Conservation (phyloP, 192 early-diverging fungal species). For the Umbelopsis vinacea region DNA sequence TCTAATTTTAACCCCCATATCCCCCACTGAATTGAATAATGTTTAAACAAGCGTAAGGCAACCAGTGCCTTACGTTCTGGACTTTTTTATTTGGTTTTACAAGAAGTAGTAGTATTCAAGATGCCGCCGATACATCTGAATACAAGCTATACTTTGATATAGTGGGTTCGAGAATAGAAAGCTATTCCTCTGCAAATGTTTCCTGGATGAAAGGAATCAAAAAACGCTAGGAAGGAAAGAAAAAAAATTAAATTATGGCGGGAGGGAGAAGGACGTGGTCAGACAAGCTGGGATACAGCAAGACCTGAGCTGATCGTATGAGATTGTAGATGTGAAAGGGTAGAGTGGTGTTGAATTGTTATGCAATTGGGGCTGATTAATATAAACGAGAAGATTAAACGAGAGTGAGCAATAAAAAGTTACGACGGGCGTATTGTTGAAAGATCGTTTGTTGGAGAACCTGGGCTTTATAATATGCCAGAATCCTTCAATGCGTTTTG, state of each 20-base stretch:
- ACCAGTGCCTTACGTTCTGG: conserved; percentile 4
- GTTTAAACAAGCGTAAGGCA: not conserved
- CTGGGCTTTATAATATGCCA: conserved; percentile 53
- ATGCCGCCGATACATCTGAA: conserved; percentile 21
- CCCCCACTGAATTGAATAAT: too few species aligned
- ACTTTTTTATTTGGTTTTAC: conserved; percentile 10
- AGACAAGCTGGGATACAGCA: not conserved
- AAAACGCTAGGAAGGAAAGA: too few species aligned
- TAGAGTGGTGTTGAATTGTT: not conserved
- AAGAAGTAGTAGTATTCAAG: conserved; percentile 1
- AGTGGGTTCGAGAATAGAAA: not conserved
- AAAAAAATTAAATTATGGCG: conserved; percentile 16
- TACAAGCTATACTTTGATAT: not conserved
- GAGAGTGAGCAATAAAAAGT: not conserved
- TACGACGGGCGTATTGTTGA: not conserved
- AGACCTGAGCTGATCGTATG: not conserved
- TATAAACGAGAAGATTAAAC: not conserved
- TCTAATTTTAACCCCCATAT: too few species aligned
- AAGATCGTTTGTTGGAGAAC: not conserved
- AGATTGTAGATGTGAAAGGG: not conserved
- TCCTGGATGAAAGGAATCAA: not conserved
- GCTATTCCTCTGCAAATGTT: not conserved
- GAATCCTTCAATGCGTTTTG: conserved; percentile 81
- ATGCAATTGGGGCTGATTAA: conserved; percentile 11
- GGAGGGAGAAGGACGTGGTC: not conserved